Conservation (phyloP, 495 filamentous ascomycete species). For the Xylona heveae region DNA sequence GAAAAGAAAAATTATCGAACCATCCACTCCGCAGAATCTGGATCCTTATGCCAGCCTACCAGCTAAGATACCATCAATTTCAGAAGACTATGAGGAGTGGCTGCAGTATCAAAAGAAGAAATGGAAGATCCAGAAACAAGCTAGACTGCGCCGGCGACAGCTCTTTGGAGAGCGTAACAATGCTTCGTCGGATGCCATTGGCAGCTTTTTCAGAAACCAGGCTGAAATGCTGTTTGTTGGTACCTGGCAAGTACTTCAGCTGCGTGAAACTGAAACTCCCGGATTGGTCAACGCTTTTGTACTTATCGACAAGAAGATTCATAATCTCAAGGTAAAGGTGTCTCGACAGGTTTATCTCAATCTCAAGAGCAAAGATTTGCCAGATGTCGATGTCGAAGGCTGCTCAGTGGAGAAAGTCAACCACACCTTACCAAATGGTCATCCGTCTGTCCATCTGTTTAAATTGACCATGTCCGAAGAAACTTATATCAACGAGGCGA, state of each 20-base stretch:
- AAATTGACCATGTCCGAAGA: constrained; percentile 81
- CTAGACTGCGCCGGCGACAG: constrained; percentile 67
- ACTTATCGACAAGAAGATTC: constrained; percentile 79
- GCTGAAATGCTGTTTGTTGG: constrained; percentile 73
- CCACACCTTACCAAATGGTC: constrained; percentile 84
- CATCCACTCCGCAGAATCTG: constrained; percentile 29
- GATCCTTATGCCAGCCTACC: constrained; percentile 78
- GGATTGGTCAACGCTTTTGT: constrained; percentile 80
- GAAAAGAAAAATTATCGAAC: constrained; percentile 70
- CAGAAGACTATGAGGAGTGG: constrained; percentile 75
- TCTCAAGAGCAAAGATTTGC: constrained; percentile 63
- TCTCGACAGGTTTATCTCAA: constrained; percentile 82
- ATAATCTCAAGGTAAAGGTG: constrained; percentile 72
- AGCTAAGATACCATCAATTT: constrained; percentile 63
- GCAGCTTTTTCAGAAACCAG: constrained; percentile 75
- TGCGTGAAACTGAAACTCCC: constrained; percentile 55
- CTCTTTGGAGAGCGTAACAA: constrained; percentile 74
- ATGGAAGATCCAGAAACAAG: constrained; percentile 95
- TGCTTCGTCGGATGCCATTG: constrained; percentile 47
- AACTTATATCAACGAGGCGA: constrained; percentile 57
- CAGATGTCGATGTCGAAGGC: constrained; percentile 71
- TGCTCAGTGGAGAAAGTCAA: constrained; percentile 80
- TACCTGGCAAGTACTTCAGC: constrained; percentile 87
- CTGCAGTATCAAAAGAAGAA: constrained; percentile 94
- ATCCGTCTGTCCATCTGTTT: constrained; percentile 83